phyloP scores from a whole-genome alignment of 202 grass and related monocot species.

The Zizania palustris region DNA sequence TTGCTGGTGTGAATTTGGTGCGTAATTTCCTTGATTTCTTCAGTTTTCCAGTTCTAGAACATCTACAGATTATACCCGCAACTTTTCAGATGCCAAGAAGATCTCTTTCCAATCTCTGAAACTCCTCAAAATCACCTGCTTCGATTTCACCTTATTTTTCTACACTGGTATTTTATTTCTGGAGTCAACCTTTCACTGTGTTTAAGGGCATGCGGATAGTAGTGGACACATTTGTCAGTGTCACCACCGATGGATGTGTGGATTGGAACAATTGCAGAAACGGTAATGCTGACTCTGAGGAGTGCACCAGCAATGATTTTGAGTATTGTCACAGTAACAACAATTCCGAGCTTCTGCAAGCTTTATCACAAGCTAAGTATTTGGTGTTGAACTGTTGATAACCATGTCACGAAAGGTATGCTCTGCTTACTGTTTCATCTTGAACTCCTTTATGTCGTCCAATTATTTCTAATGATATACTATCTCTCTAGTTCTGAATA shows the following conservation, averaged over 20 bases:
- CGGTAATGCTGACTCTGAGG: no score
- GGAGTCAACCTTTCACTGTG: no score
- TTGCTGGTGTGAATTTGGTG: background rate
- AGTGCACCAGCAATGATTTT: no score
- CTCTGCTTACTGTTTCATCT: background rate
- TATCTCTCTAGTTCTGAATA: no score
- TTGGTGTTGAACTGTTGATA: background rate
- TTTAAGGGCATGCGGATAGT: background rate
- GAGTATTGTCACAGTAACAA: background rate
- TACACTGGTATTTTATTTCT: no score
- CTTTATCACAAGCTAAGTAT: background rate
- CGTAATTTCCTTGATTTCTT: background rate
- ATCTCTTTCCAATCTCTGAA: background rate
- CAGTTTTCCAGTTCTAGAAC: background rate
- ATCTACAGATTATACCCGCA: background rate
- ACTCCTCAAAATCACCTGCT: background rate
- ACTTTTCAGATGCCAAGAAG: background rate
- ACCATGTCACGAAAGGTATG: background rate
- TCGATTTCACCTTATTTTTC: no score
- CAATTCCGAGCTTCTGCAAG: background rate
- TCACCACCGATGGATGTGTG: no score
- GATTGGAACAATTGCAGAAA: background rate
- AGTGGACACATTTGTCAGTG: background rate
- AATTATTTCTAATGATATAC: no score
- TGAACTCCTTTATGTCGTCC: no score